Evolutionary conservation across 2,329 filamentous ascomycete genomes (phyloP).

Genomic region (Zymoseptoria ardabiliae): DNA sequence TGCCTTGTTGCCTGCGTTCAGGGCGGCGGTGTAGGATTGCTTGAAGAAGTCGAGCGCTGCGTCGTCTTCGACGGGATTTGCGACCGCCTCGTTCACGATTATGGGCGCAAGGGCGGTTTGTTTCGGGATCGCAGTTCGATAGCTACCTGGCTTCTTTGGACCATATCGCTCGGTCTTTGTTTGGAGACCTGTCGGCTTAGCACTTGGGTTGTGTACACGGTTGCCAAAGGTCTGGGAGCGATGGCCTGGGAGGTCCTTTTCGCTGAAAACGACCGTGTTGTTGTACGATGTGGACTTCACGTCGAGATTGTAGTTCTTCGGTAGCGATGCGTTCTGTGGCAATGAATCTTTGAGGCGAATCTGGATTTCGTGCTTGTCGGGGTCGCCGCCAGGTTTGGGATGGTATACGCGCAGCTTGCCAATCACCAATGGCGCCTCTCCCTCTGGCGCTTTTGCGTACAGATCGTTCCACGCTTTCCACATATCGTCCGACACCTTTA

Average conservation of each 20-base stretch:
- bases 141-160: slow-evolving; percentile 21
- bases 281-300: slow-evolving; percentile 59
- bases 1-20: slow-evolving; percentile 43
- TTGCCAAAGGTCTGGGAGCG: slow-evolving; percentile 12
- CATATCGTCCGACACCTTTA: slow-evolving; percentile 69
- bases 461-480: slow-evolving; percentile 73
- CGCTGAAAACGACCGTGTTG: slow-evolving; percentile 88
- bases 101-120: slow-evolving; percentile 69
- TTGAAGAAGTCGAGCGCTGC: slow-evolving; percentile 54
- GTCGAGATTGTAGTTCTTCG: slow-evolving; percentile 80
- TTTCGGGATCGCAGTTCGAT: slow-evolving; percentile 46
- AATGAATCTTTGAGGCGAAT: slow-evolving; percentile 59
- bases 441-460: slow-evolving; percentile 57
- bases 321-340: slow-evolving; percentile 64
- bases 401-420: slow-evolving; percentile 57
- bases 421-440: slow-evolving; percentile 60
- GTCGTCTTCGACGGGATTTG: slow-evolving; percentile 60
- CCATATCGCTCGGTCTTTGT: slow-evolving; percentile 16
- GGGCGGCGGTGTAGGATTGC: slow-evolving; percentile 17
- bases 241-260: slow-evolving; percentile 75
- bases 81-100: slow-evolving; percentile 68
- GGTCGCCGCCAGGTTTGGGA: slow-evolving; percentile 13
- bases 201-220: slow-evolving; percentile 10
- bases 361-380: slow-evolving; percentile 43
- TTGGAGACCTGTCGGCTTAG: slow-evolving; percentile 17